Evolutionary conservation across 352 stramenopile genomes (phyloP), one percentile per base, ranked within the genome.

Genomic region (Phytophthora foliorum): DNA sequence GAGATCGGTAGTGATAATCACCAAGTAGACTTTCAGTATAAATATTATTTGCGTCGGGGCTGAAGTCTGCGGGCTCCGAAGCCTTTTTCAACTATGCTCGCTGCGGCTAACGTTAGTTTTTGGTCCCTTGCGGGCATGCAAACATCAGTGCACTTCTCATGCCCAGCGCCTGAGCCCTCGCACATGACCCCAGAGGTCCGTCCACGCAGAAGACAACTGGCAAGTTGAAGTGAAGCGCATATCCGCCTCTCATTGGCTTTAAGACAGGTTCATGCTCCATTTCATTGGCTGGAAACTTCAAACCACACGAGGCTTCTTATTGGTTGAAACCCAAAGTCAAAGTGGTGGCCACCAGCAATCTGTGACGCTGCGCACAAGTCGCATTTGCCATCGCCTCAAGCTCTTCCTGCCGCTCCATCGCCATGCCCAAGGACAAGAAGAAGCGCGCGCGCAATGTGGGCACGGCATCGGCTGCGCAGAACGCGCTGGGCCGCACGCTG

Each of bases 341-440:
- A 49, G 42, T 9, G 42, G 19, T 72, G 56, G 66, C 48, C 60
- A 71, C 56, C 54, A 74, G 39, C 48, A 77, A 71, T 75, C 59
- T 78, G 70, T 72, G 70, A 75, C 70, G 66, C 67, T 67, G 55
- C 63, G 51, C 64, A 63, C 32, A n/a, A 16, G 17, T 24, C 29
- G 27, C 34, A 70, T 16, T 57, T 39, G 41, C 3, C 54, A 44
- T 39, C 65, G 11, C 14, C 7, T 36, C 31, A 29, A 45, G 17
- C 38, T 45, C 38, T 45, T 45, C 22, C 45, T 49, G 10, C 44
- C 17, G 17, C 38, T 45, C 19, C 38, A 29, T 16, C 13, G 14
- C 34, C 24, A 96, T 96, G 89, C 89, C 89, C 22, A 95, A 96
- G 82, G 89, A 96, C 80, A 95, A 94, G 81, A 96, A 94, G 80